These are phyloP conservation scores for Xylaria palmicola DNA, from an alignment of 495 filamentous ascomycete genomes.

Conservation along the genomic window DNA sequence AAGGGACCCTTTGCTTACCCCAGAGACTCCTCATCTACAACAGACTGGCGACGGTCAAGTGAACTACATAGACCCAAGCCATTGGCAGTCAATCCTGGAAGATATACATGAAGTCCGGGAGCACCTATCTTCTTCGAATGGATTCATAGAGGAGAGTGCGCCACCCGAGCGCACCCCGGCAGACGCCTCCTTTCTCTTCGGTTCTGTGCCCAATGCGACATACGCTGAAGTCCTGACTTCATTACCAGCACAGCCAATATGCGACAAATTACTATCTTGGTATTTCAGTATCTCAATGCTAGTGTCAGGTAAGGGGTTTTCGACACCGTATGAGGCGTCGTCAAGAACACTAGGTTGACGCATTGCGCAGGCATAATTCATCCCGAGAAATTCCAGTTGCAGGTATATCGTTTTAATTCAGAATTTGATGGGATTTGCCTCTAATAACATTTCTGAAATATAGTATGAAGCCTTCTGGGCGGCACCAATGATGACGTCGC, in stretches of 20 bases:
- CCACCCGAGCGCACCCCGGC: not conserved
- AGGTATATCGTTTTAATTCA: no score
- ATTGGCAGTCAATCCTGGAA: slow-evolving; percentile 45
- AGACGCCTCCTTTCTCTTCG: slow-evolving; percentile 9
- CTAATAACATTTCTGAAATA: no score
- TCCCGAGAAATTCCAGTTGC: slow-evolving; percentile 29
- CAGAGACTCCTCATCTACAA: slow-evolving; percentile 12
- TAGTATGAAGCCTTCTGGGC: slow-evolving; percentile 44
- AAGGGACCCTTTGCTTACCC: not conserved
- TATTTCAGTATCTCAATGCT: slow-evolving; percentile 39
- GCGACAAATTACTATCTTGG: slow-evolving; percentile 33
- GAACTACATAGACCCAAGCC: slow-evolving; percentile 37
- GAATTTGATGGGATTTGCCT: no score
- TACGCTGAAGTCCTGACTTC: slow-evolving; percentile 20
- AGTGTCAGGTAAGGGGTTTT: slow-evolving; percentile 11
- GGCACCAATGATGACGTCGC: slow-evolving; percentile 22
- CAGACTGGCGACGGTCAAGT: slow-evolving; percentile 19
- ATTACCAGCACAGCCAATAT: slow-evolving; percentile 26
- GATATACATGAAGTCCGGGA: slow-evolving; percentile 26
- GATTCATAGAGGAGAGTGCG: not conserved
- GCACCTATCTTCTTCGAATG: not conserved
- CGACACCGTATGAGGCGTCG: not conserved
- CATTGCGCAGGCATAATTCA: slow-evolving; percentile 22
- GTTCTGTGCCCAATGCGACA: slow-evolving; percentile 3
- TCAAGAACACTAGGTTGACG: not conserved